These are phyloP conservation scores for Ustilago cynodontis DNA, from an alignment of 1,284 basidiomycete species.

Conservation along the genomic window DNA sequence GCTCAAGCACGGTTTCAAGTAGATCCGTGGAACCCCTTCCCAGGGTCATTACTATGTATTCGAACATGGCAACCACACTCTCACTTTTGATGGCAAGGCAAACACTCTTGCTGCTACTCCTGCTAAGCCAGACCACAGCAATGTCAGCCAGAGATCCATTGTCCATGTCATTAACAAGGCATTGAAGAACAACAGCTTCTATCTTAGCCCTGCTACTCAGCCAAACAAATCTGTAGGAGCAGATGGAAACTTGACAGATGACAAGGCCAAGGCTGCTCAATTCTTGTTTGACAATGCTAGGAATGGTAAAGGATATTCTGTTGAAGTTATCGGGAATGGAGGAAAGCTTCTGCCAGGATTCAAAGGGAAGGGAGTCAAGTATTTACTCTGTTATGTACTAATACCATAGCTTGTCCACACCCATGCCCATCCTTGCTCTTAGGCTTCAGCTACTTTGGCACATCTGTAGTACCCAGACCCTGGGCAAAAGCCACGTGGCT, in stretches of 20 bases:
- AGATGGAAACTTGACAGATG: conserved; percentile 7
- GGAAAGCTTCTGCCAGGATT: conserved; percentile 10
- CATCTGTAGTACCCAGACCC: no score
- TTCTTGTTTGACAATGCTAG: conserved; percentile 21
- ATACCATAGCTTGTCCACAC: no score
- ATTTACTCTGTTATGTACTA: conserved; percentile 13
- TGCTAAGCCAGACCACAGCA: conserved; percentile 6
- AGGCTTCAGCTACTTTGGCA: no score
- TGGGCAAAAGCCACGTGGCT: no score
- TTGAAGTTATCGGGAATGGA: not conserved
- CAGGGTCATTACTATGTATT: conserved; percentile 60
- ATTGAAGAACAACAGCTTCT: conserved; percentile 24
- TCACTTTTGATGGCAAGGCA: conserved; percentile 13
- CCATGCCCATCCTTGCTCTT: no score
- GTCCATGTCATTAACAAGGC: conserved; percentile 9
- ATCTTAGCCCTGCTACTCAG: conserved; percentile 7
- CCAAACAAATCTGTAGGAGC: conserved; percentile 10
- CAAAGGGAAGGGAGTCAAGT: not conserved
- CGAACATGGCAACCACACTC: conserved; percentile 42
- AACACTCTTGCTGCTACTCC: not conserved
- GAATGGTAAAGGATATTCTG: conserved; percentile 26
- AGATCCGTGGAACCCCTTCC: conserved; percentile 49
- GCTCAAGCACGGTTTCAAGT: conserved; percentile 56
- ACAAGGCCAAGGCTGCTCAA: conserved; percentile 9
- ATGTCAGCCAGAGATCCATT: conserved; percentile 13